Percentiles rank a stretch among this genome's conserved stretches.
phyloP scores from a whole-genome alignment of 139 green algal genomes.

The Chlamydomonas schloesseri region DNA sequence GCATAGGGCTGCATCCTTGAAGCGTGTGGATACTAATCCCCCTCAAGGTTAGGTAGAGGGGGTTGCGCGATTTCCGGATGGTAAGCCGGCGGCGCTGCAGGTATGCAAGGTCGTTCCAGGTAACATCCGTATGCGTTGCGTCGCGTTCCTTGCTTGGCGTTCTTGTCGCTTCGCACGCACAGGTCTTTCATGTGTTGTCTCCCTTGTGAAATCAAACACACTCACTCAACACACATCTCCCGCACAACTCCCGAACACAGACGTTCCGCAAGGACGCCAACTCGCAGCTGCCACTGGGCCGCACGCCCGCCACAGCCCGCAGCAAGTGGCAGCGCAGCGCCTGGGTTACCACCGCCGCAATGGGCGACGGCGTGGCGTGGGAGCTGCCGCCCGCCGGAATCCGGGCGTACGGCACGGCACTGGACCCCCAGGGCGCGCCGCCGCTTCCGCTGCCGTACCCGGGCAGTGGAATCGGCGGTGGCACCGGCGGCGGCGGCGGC shows the following conservation, averaged over 20 bases:
- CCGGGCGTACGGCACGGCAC: not conserved
- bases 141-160: too few species aligned
- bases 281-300: slow-evolving; percentile 6
- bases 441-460: slow-evolving; percentile 11
- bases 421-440: not conserved
- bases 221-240: not conserved
- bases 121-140: too few species aligned
- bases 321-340: slow-evolving; percentile 19
- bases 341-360: slow-evolving; percentile 15
- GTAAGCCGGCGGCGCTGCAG: too few species aligned
- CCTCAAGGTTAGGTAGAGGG: too few species aligned
- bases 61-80: too few species aligned
- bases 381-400: slow-evolving; percentile 28
- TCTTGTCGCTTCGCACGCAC: too few species aligned
- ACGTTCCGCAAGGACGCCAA: slow-evolving; percentile 30
- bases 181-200: too few species aligned
- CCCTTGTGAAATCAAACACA: too few species aligned
- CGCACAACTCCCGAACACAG: not conserved
- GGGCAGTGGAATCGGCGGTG: not conserved
- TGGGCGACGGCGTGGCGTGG: slow-evolving; percentile 25
- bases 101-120: too few species aligned
- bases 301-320: not conserved
- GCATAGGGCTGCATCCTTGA: too few species aligned
- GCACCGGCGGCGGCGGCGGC: too few species aligned
- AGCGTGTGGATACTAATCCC: too few species aligned